Percentiles rank a stretch among this genome's conserved stretches.
These are phyloP conservation scores for Trichoderma sp. DNA, from an alignment of 2,329 filamentous ascomycete species.

Conservation along the genomic window DNA sequence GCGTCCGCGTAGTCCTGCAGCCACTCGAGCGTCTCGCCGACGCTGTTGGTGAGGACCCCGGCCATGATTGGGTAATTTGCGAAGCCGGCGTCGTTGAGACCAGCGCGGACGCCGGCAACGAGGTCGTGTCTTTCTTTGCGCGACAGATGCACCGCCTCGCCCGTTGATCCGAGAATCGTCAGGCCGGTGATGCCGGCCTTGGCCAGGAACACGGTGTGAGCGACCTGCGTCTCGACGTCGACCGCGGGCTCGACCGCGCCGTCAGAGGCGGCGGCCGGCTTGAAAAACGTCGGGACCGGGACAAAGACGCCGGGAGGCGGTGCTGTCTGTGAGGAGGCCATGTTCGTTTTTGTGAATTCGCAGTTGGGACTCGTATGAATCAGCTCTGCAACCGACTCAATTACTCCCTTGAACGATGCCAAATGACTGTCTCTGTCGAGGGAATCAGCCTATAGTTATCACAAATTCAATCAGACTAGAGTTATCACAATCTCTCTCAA, in stretches of 20 bases:
- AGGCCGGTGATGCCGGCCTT: slow-evolving; percentile 62
- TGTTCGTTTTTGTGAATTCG: background rate
- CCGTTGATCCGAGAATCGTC: slow-evolving; percentile 65
- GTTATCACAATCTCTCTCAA: no score
- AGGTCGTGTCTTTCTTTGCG: slow-evolving; percentile 59
- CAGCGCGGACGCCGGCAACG: slow-evolving; percentile 57
- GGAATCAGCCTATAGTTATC: no score
- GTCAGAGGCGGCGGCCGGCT: slow-evolving; percentile 44
- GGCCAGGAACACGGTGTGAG: slow-evolving; percentile 63
- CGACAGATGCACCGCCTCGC: slow-evolving; percentile 64
- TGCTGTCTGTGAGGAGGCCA: slow-evolving; percentile 13
- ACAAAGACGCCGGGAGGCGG: slow-evolving; percentile 60
- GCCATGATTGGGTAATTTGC: slow-evolving; percentile 62
- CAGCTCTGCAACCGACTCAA: no score
- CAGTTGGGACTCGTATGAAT: background rate
- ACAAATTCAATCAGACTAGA: no score
- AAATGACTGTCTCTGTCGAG: no score
- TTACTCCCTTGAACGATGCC: no score
- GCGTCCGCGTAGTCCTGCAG: slow-evolving; percentile 58
- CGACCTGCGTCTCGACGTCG: slow-evolving; percentile 60
- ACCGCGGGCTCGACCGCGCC: slow-evolving; percentile 53
- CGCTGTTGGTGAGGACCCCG: slow-evolving; percentile 62
- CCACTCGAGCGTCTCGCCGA: slow-evolving; percentile 63
- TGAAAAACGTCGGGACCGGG: slow-evolving; percentile 67
- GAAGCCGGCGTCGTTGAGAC: slow-evolving; percentile 58